phyloP scores from a whole-genome alignment of 2,329 filamentous ascomycete genomes.

The Beauveria brongniartii region DNA sequence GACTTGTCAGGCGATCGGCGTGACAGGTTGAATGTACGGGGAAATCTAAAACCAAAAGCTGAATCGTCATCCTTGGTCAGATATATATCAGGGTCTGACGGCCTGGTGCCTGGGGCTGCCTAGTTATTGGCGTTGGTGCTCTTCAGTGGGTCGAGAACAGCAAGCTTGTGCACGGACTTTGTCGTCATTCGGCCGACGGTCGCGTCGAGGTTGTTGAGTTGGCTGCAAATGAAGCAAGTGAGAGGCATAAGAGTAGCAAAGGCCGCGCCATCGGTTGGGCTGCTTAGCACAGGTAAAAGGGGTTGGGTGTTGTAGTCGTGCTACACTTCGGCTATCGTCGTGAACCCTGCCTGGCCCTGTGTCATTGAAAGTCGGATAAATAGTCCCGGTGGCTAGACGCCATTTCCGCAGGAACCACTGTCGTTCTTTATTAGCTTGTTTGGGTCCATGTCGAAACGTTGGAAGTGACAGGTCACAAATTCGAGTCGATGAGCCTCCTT shows the following conservation, averaged over 20 bases:
- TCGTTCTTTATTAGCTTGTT: neutral
- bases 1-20: neutral
- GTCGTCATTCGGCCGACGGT: neutral
- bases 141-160: neutral
- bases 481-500: neutral
- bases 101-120: too few relatives aligned
- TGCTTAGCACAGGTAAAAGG: neutral
- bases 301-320: neutral
- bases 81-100: neutral
- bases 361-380: neutral
- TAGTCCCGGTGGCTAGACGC: conserved; percentile 4
- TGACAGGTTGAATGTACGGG: neutral
- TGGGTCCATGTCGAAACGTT: neutral
- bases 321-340: conserved; percentile 1
- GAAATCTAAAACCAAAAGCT: neutral
- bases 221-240: neutral
- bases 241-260: neutral
- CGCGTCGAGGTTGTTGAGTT: neutral
- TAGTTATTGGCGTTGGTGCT: neutral
- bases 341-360: neutral
- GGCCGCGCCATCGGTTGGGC: too few relatives aligned
- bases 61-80: neutral
- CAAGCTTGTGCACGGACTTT: neutral
- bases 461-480: conserved; percentile 2
- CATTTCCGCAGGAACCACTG: conserved; percentile 4